A percentile compares a stretch with the other conserved stretches of the same genome.
phyloP scores from a whole-genome alignment of 768 basidiomycete species.

The Amanita phalloides region DNA sequence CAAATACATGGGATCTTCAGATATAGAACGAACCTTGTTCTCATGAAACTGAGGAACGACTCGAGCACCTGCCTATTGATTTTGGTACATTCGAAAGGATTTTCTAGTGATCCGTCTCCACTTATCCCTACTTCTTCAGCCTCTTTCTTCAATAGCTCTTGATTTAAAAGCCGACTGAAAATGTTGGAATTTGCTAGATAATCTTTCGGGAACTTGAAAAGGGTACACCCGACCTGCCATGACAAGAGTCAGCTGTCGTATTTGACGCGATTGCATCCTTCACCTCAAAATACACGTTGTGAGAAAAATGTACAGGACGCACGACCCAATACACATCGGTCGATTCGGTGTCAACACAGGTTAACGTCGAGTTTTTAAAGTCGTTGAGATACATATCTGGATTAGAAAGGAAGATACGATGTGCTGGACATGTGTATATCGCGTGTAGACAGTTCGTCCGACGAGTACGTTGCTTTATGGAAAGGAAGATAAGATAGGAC shows the following conservation, averaged over 20 bases:
- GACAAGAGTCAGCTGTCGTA: background rate
- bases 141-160: background rate
- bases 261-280: background rate
- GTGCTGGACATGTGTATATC: too few species aligned
- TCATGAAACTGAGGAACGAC: background rate
- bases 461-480: too few species aligned
- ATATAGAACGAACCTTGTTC: background rate
- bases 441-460: too few species aligned
- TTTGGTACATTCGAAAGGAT: background rate
- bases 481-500: too few species aligned
- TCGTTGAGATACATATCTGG: too few species aligned
- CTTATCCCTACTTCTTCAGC: background rate
- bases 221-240: background rate
- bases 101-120: background rate
- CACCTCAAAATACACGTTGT: background rate
- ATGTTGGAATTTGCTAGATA: background rate
- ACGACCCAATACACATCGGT: too few species aligned
- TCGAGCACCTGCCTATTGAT: too few species aligned
- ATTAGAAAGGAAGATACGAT: too few species aligned
- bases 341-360: too few species aligned
- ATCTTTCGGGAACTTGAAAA: background rate
- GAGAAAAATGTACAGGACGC: background rate
- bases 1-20: background rate
- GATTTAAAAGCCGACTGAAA: background rate
- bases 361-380: too few species aligned